Conservation (phyloP, 768 basidiomycete species). For the Kwoniella mangroviensis region DNA sequence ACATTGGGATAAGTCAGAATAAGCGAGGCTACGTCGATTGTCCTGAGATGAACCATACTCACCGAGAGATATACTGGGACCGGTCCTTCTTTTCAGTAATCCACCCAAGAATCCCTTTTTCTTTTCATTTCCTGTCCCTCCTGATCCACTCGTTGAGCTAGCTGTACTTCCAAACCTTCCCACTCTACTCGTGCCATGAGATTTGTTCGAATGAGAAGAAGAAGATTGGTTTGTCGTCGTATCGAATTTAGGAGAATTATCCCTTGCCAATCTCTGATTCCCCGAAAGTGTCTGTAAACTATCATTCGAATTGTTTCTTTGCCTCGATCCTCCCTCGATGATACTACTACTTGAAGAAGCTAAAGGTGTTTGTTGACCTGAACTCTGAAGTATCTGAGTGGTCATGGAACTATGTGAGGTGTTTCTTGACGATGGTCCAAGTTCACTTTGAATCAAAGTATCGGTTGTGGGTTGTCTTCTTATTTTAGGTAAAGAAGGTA, state of each 20-base stretch:
- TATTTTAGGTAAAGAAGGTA: constrained; percentile 41
- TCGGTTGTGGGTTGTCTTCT: constrained; percentile 28
- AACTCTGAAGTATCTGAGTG: constrained; percentile 9
- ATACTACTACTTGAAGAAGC: constrained; percentile 18
- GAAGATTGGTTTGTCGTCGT: background rate
- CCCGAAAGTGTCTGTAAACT: constrained; percentile 42
- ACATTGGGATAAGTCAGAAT: background rate
- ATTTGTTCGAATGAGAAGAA: constrained; percentile 9
- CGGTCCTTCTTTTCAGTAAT: constrained; percentile 46
- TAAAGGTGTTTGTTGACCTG: constrained; percentile 4
- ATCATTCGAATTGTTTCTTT: constrained; percentile 37
- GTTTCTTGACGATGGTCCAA: constrained; percentile 15
- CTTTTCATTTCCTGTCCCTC: constrained; percentile 38
- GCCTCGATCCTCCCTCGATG: constrained; percentile 12
- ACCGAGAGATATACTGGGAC: constrained; percentile 30
- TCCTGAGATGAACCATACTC: constrained; percentile 5
- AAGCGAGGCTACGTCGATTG: background rate
- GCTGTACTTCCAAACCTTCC: constrained; percentile 44
- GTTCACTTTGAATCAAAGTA: background rate
- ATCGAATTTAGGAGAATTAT: constrained; percentile 19
- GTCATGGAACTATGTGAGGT: constrained; percentile 32
- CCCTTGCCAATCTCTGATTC: constrained; percentile 6
- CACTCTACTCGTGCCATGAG: constrained; percentile 12
- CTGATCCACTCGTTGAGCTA: constrained; percentile 18
- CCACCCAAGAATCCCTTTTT: constrained; percentile 54